Evolutionary conservation across 2,329 filamentous ascomycete genomes (phyloP), one percentile per base, ranked within the genome.

Genomic region (Fonsecaea pugnacius): DNA sequence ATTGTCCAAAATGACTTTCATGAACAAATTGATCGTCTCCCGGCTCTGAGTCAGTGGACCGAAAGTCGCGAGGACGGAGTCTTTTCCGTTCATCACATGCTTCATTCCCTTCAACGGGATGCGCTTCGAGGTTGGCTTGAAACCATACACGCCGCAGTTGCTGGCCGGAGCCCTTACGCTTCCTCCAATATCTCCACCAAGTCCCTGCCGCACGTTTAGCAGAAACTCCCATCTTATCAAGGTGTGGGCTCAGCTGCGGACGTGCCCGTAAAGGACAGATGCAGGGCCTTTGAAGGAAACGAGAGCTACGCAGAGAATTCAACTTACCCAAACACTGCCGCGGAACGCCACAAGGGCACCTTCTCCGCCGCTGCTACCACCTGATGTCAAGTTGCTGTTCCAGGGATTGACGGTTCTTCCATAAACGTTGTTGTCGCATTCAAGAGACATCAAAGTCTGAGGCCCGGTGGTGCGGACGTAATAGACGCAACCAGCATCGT

Each of bases 321-420:
- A 4, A 58, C 63, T 36, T 36, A 65, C 63, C 55, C 48, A 65
- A 18, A 65, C 55, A 12, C 80, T 84, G 9, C 84, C 84, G 24
- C 79, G 73, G 27, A 85, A 74, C 1, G 79, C 84, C 12, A 85
- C 62, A 2, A 87, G 72, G 0, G 85, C 83, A 1, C 84, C 84
- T 73, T 87, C 85, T 51, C 85, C 85, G 48, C 85, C 85, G 6
- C 81, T 83, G 3, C 80, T 83, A 1, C 84, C 85, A 5, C 85
- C 85, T 18, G 78, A 70, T 0, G 83, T 83, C 27, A 86, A 71
- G 1, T 75, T 77, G 1, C 75, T 76, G 70, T 87, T 85, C 71
- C 78, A 79, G 0, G 84, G 84, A 68, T 86, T 86, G 9, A 81
- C 77, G 0, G 84, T 87, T 24, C 40, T 43, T 8, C 74, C 74